A percentile compares a stretch with the other conserved stretches of the same genome.
phyloP scores from a whole-genome alignment of 192 early-diverging fungal genomes.

The Backusella tarrabulga region DNA sequence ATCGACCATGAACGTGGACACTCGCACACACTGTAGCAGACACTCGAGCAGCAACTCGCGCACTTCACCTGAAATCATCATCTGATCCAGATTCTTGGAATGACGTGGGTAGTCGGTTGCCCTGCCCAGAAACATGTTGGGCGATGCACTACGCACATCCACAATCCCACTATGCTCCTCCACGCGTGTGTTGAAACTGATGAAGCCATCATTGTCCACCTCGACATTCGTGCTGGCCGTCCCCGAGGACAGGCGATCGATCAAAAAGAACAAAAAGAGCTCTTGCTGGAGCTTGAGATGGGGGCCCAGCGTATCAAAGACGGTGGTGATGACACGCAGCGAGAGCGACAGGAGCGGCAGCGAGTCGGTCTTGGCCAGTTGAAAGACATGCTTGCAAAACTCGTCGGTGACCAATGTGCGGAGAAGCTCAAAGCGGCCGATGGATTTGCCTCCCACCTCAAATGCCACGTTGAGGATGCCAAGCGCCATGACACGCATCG shows the following conservation, averaged over 20 bases:
- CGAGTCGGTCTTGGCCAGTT: conserved; percentile 56
- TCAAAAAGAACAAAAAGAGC: conserved; percentile 65
- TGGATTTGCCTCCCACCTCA: conserved; percentile 80
- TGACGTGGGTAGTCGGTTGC: conserved; percentile 15
- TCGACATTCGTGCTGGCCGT: conserved; percentile 13
- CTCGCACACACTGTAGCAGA: conserved; percentile 68
- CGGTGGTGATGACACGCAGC: conserved; percentile 61
- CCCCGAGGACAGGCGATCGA: conserved; percentile 50
- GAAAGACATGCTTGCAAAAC: conserved; percentile 84
- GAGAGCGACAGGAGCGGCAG: conserved; percentile 60
- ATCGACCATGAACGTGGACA: conserved; percentile 77
- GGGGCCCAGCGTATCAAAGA: conserved; percentile 67
- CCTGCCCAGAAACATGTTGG: conserved; percentile 26
- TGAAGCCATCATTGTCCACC: conserved; percentile 25
- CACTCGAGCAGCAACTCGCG: conserved; percentile 86
- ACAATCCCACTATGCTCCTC: background rate
- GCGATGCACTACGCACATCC: conserved; percentile 31
- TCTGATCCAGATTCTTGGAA: conserved; percentile 19
- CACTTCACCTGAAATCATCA: conserved; percentile 67
- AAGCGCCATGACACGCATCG: conserved; percentile 87
- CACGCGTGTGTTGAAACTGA: conserved; percentile 22
- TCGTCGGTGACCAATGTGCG: conserved; percentile 77
- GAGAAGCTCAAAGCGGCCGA: conserved; percentile 61
- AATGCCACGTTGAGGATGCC: conserved; percentile 84
- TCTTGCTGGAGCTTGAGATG: conserved; percentile 80